Percentiles rank a stretch among this genome's conserved stretches.
phyloP scores from a whole-genome alignment of 129 eudicot species.

The Escallonia herrerae region DNA sequence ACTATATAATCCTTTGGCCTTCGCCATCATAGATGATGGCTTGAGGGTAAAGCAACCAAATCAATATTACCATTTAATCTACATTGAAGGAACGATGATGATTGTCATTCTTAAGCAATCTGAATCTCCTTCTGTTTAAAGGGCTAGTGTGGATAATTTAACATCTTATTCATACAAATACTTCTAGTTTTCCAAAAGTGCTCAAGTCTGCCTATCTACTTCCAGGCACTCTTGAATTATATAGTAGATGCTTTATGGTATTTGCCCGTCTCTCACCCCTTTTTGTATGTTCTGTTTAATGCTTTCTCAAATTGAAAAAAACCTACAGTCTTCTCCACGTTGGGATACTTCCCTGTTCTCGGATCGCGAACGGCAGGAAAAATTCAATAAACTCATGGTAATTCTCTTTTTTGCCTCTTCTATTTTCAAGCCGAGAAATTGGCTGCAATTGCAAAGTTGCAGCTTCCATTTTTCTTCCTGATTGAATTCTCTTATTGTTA shows the following conservation, averaged over 20 bases:
- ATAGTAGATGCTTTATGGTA: not conserved
- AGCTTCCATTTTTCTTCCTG: no score
- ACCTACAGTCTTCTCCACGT: conserved; percentile 49
- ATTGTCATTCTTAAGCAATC: no score
- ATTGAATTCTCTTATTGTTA: no score
- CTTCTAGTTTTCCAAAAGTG: no score
- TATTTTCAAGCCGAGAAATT: not conserved
- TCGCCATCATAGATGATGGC: no score
- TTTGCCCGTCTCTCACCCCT: conserved; percentile 7
- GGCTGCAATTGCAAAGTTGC: no score
- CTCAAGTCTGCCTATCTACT: no score
- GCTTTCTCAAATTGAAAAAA: not conserved
- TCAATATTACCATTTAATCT: not conserved
- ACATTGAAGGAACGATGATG: not conserved
- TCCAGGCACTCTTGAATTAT: no score
- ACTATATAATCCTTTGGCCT: not conserved
- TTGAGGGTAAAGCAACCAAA: not conserved
- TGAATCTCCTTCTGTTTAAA: no score
- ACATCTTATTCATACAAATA: no score
- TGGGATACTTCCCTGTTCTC: conserved; percentile 81
- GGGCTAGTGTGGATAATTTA: no score
- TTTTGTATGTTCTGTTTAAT: conserved; percentile 12
- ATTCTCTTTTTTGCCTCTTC: conserved; percentile 11
- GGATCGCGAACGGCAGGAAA: conserved; percentile 95
- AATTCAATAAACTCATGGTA: conserved; percentile 99